Base-by-base conservation (phyloP, 495 filamentous ascomycete species). In the Talaromyces ruber region DNA sequence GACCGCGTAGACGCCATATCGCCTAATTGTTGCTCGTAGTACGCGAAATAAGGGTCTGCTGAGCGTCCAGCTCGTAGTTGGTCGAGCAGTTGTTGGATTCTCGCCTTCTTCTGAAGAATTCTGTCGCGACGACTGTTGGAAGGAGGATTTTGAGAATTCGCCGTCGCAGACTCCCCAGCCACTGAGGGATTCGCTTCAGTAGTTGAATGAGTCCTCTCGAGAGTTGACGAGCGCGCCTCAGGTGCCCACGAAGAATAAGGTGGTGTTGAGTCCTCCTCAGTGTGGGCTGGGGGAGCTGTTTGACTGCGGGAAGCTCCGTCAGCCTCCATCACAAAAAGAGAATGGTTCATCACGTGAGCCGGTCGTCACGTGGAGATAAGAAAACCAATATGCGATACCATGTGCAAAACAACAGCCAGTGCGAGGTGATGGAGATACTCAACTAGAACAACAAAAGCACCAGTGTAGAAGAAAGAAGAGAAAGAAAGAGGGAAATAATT, bases 1-100 rank as follows among this genome's bases (percentile, higher is more conserved):
- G 72, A 70, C 37, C 72, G 68, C 30, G 68, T 70, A 52, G 58
- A 56, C 53, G 63, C 60, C 71, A 74, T 74, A 26, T 57, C 66
- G 60, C 53, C 30, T 55, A 16, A 1, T 37, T 3, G n/a, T 61
- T 34, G 1, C 5, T 50, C 2, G 37, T 55, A 62, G 6, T 56
- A 62, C 11, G 8, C 22, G 22, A 57, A 45, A 29, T 56, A 62
- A 24, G 0, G 0, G 21, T 50, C 59, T 12, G 24, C 5, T 18
- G 59, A 60, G 21, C 1, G 43, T 16, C 25, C 59, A 29, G 59
- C 43, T 6, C 14, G n/a, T 18, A n/a, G 14, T 30, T 6, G 39
- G 8, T 22, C 43, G 18, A 60, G 3, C n/a, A 60, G 16, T 30
- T 22, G 5, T 51, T 52, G 6, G 24, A 60, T 45, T 39, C 24